Evolutionary conservation across 2,329 filamentous ascomycete species (phyloP), one percentile per base, ranked within the genome.

Genomic region (Aspergillus nomiae): DNA sequence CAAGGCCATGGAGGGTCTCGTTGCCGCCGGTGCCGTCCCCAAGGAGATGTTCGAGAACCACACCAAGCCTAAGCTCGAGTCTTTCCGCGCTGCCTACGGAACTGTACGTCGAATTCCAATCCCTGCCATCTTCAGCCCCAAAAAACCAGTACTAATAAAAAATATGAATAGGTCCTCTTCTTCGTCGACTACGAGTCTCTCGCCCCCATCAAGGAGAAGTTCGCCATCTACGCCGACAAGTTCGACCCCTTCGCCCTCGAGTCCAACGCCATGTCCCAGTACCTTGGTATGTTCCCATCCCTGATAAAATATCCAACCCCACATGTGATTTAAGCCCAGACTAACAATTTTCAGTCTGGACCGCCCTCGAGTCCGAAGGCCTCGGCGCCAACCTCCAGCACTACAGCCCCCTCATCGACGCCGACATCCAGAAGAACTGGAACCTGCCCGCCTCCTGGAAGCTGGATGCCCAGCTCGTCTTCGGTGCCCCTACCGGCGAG

Each of bases 321-420:
- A 30, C 19, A 26, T 21, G n/a, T 11, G 12, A 12, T 21, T 1
- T 6, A 8, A 14, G 6, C 19, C 24, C 7, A 6, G 36, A 54
- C 61, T 69, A 59, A 69, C 58, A 11, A 11, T 2, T 4, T 38
- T 6, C 32, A 70, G 75, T 92, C 68, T 96, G 92, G 92, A 88
- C 88, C 38, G 90, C 90, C 1, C 87, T 96, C 59, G 89, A 93
- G 82, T 85, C 89, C 65, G 92, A 95, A 79, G 92, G 92, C 41
- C 85, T 95, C 59, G 92, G 92, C 67, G 90, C 89, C 78, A 96
- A 94, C 84, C 86, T 96, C 54, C 92, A 96, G 85, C 92, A 96
- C 83, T 96, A 96, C 86, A 94, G 92, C 86, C 92, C 92, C 28
- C 78, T 96, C 65, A 86, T 96, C 69, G 90, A 96, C 80, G 84